Evolutionary conservation across 2,329 filamentous ascomycete species (phyloP), one percentile per base, ranked within the genome.

Genomic region (Colletotrichum eleusines): DNA sequence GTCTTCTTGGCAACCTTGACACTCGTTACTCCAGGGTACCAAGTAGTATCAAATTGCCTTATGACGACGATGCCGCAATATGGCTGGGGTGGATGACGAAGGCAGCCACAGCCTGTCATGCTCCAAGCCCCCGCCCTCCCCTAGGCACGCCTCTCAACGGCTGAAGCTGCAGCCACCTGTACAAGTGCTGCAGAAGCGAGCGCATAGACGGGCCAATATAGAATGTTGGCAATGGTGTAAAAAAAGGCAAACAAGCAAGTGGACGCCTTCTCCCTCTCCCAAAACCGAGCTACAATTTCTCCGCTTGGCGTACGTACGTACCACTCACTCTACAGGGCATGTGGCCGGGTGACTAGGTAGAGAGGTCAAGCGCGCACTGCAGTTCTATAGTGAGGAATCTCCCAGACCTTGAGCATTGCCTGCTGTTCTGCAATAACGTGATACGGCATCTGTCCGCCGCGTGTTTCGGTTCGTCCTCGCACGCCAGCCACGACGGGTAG

Each of bases 1-100:
- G 51, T 66, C 31, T 33, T 55, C 28, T 8, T 35, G 23, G 63
- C 46, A 67, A 55, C 51, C 51, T 31, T 65, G 58, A 53, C 51
- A 44, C 50, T 44, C 38, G 8, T 68, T 38, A 38, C 58, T 61
- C 8, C 33, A 50, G 28, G 26, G 63, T 65, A n/a, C 28, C 46
- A 48, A 48, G 63, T 59, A n/a, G 31, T 58, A 63, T 54, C 51
- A 54, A 51, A 9, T 54, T 16, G 44, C 26, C 44, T 42, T 58
- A 63, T 71, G 68, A 68, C 57, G 68, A 68, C 51, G 33, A 51
- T 38, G 42, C 68, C 31, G 44, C 64, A 63, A 38, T n/a, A 67
- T 57, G 38, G 38, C 58, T 40, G 11, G 44, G 28, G n/a, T 33
- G 35, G 58, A 68, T 71, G 68, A 71, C 58, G 68, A 71, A 64